phyloP scores from a whole-genome alignment of 2,329 filamentous ascomycete genomes.

The Calonectria pseudoreteaudii region DNA sequence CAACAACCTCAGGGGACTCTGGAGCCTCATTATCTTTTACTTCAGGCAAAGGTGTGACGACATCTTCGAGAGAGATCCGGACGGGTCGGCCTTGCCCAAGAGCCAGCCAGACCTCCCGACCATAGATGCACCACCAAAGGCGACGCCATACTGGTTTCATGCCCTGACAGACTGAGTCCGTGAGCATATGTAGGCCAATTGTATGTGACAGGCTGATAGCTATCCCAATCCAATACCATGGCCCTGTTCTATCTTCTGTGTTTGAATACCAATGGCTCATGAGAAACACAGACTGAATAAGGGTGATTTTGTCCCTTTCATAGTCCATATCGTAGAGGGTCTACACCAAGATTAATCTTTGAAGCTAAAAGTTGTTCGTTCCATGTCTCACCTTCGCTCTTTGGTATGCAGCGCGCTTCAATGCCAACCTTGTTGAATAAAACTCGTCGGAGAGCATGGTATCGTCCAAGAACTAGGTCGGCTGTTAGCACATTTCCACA shows the following conservation, averaged over 20 bases:
- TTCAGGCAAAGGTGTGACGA: neutral
- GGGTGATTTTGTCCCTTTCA: constrained; percentile 51
- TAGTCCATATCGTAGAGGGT: constrained; percentile 47
- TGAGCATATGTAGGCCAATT: constrained; percentile 53
- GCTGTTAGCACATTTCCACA: neutral
- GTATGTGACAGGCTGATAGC: constrained; percentile 56
- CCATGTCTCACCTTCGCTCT: constrained; percentile 22
- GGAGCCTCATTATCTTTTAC: neutral
- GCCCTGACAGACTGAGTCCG: neutral
- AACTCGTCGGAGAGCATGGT: neutral
- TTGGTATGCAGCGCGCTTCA: constrained; percentile 29
- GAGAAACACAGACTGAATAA: constrained; percentile 56
- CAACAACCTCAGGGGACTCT: neutral
- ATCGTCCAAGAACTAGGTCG: constrained; percentile 25
- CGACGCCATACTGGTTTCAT: constrained; percentile 19
- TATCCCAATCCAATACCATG: constrained; percentile 60
- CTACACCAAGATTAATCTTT: constrained; percentile 23
- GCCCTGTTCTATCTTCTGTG: constrained; percentile 53
- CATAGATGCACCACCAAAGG: constrained; percentile 33
- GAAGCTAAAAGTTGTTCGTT: too few relatives aligned
- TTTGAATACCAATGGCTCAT: constrained; percentile 57
- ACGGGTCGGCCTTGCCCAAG: constrained; percentile 29
- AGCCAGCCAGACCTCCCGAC: constrained; percentile 28
- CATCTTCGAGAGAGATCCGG: constrained; percentile 26
- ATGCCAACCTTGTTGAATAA: constrained; percentile 5